These are phyloP conservation scores for Lactifluus hygrophoroides DNA, from an alignment of 768 basidiomycete species.

Conservation along the genomic window DNA sequence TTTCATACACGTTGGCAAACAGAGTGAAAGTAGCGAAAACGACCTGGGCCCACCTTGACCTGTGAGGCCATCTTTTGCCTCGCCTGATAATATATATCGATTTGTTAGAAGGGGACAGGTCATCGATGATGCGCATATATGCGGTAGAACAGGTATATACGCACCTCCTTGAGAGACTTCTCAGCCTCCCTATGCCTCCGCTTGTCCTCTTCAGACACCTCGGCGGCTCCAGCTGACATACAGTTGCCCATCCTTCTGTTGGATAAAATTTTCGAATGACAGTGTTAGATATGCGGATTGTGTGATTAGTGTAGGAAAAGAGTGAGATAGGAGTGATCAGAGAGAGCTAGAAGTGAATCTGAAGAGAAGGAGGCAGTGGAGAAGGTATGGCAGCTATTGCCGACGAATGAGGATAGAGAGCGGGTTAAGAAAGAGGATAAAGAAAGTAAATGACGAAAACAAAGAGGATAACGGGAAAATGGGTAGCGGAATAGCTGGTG, in stretches of 20 bases:
- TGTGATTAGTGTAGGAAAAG: neutral
- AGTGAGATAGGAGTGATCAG: neutral
- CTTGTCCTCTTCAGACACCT: constrained; percentile 63
- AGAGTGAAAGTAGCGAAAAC: neutral
- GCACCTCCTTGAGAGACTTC: constrained; percentile 68
- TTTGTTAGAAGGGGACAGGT: neutral
- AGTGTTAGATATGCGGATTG: neutral
- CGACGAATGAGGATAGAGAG: neutral
- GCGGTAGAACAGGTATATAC: constrained; percentile 22
- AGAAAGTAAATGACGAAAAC: neutral
- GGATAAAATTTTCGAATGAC: neutral
- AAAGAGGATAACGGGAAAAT: neutral
- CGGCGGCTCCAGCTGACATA: constrained; percentile 52
- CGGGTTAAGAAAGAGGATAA: no score
- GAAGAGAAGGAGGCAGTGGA: neutral
- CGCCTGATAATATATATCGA: constrained; percentile 5
- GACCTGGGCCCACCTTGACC: constrained; percentile 52
- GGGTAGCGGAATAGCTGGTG: neutral
- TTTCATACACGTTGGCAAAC: neutral
- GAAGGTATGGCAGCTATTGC: neutral
- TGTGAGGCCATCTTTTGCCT: constrained; percentile 47
- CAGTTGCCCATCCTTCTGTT: constrained; percentile 17
- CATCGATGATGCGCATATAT: constrained; percentile 6
- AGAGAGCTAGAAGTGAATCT: neutral
- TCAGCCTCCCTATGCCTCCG: constrained; percentile 60